Evolutionary conservation across 2,329 filamentous ascomycete species (phyloP).

Genomic region (Mollisia scopiformis): DNA sequence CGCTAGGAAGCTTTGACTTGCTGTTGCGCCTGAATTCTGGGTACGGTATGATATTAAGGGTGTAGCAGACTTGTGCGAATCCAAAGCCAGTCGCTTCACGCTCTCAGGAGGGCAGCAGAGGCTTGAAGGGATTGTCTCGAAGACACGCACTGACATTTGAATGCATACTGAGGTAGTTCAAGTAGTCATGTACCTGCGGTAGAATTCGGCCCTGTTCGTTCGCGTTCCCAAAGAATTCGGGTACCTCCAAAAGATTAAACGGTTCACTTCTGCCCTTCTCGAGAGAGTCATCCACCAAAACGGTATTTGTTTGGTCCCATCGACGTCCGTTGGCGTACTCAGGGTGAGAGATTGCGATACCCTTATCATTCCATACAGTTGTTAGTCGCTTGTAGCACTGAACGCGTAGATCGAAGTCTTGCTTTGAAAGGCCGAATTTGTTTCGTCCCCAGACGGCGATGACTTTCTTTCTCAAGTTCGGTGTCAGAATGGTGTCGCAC

Average conservation of each 20-base stretch:
- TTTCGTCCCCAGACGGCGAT: constrained; percentile 80
- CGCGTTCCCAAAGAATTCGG: constrained; percentile 67
- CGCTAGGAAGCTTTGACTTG: too few species aligned
- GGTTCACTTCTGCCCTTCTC: constrained; percentile 85
- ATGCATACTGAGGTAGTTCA: constrained; percentile 57
- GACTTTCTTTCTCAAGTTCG: constrained; percentile 55
- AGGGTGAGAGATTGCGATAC: constrained; percentile 49
- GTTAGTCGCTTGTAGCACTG: constrained; percentile 90
- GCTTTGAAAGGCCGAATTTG: constrained; percentile 64
- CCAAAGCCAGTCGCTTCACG: background rate
- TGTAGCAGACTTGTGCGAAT: background rate
- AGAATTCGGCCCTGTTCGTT: constrained; percentile 48
- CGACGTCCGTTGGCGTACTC: constrained; percentile 40
- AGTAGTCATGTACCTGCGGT: constrained; percentile 62
- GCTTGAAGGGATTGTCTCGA: constrained; percentile 50
- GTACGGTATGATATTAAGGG: too few species aligned
- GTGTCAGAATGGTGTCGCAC: constrained; percentile 64
- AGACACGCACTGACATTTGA: constrained; percentile 67
- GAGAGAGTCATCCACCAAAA: constrained; percentile 83
- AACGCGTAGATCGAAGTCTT: constrained; percentile 71
- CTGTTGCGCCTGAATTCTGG: too few species aligned
- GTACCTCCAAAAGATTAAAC: constrained; percentile 78
- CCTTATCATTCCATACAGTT: constrained; percentile 65
- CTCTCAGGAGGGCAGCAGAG: background rate
- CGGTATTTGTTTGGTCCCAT: constrained; percentile 86